Evolutionary conservation across 305 asterid species (phyloP).

Genomic region (Andrographis paniculata): DNA sequence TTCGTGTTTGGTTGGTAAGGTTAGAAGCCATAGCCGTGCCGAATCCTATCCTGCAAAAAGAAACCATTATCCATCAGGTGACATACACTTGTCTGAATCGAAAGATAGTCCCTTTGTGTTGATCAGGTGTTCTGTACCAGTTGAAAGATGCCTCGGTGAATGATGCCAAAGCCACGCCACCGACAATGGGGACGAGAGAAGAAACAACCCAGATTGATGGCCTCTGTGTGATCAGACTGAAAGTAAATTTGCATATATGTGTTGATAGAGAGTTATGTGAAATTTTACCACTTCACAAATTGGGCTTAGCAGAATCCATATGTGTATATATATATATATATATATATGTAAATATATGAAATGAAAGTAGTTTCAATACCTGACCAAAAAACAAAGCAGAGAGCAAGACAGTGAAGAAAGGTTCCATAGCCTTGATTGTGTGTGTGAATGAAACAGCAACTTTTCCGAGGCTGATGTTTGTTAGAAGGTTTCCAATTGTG

Average conservation of each 20-base stretch:
- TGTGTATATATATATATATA: neutral
- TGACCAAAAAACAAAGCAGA: constrained; percentile 53
- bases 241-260: constrained; percentile 16
- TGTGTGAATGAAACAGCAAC: constrained; percentile 96
- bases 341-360: neutral
- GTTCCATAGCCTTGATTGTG: constrained; percentile 95
- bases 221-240: constrained; percentile 44
- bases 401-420: constrained; percentile 83
- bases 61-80: no score
- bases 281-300: no score
- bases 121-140: constrained; percentile 37
- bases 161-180: constrained; percentile 89
- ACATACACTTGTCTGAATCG: no score
- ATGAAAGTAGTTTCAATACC: constrained; percentile 34
- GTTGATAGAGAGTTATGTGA: neutral
- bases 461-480: constrained; percentile 80
- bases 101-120: no score
- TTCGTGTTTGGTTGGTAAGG: constrained; percentile 83
- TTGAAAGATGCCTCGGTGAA: constrained; percentile 83
- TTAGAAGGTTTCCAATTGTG: constrained; percentile 72
- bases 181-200: constrained; percentile 77
- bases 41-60: constrained; percentile 70
- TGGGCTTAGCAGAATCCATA: no score
- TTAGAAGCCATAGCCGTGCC: constrained; percentile 92
- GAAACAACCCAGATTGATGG: constrained; percentile 71